Evolutionary conservation across 345 rosid genomes (phyloP).

Genomic region (Citropsis articulata): DNA sequence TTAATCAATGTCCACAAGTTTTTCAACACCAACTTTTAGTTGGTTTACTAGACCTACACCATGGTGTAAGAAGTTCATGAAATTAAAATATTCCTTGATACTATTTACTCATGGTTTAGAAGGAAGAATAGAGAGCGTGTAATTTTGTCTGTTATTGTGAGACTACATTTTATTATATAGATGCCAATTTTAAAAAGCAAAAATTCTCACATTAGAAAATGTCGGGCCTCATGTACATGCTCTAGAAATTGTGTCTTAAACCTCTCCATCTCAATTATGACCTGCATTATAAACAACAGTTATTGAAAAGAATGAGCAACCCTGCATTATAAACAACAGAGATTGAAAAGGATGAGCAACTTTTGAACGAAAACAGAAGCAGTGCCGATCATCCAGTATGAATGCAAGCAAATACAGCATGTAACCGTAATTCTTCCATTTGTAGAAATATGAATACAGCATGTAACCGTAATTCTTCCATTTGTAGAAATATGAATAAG

Average conservation of each 20-base stretch:
- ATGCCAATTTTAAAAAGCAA: conserved; percentile 12
- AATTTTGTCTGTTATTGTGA: neutral
- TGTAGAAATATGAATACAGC: neutral
- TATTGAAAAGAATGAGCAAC: neutral
- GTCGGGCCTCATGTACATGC: conserved; percentile 44
- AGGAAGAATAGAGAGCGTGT: neutral
- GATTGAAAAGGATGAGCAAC: neutral
- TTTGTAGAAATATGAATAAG: neutral
- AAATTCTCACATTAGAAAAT: conserved; percentile 46
- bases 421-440: neutral
- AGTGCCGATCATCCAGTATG: neutral
- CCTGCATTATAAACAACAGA: no score
- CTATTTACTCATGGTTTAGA: neutral
- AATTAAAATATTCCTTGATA: neutral
- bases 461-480: neutral
- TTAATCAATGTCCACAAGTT: neutral
- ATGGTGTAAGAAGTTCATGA: neutral
- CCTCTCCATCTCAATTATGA: conserved; percentile 78
- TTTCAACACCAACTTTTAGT: neutral
- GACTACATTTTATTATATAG: neutral
- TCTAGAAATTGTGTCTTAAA: conserved; percentile 64
- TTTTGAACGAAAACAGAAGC: conserved; percentile 4
- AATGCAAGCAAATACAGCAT: neutral
- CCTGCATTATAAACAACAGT: conserved; percentile 33
- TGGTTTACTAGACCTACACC: neutral